These are phyloP conservation scores for Sarocladiaceae sp. DNA, from an alignment of 2,329 filamentous ascomycete genomes.

Conservation along the genomic window DNA sequence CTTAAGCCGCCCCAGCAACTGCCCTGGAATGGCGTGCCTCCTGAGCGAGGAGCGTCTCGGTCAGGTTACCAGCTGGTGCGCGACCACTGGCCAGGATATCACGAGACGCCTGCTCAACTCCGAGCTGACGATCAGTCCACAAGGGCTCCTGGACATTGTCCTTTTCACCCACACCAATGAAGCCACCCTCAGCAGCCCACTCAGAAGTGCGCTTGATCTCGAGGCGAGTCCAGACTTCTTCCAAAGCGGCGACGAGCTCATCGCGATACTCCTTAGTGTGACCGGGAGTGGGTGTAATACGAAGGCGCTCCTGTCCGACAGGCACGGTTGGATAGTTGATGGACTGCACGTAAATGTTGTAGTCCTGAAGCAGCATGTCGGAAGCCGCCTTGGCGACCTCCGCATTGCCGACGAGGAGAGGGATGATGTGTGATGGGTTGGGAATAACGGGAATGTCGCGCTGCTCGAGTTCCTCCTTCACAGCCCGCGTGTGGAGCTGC, in stretches of 20 bases:
- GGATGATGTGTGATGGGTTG: slow-evolving; percentile 95
- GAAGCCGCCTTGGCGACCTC: slow-evolving; percentile 89
- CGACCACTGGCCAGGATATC: slow-evolving; percentile 50
- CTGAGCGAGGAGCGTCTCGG: slow-evolving; percentile 56
- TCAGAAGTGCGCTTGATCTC: slow-evolving; percentile 89
- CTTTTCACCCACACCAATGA: slow-evolving; percentile 85
- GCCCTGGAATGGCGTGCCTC: slow-evolving; percentile 35
- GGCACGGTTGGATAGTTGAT: slow-evolving; percentile 99
- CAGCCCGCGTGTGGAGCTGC: slow-evolving; percentile 91
- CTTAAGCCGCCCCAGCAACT: slow-evolving; percentile 22
- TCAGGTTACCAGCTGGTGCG: slow-evolving; percentile 36
- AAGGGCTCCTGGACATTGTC: slow-evolving; percentile 61
- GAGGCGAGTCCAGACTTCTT: slow-evolving; percentile 83
- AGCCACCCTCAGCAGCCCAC: slow-evolving; percentile 87
- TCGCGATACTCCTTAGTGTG: slow-evolving; percentile 82
- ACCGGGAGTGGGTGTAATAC: slow-evolving; percentile 93
- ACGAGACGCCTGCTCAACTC: slow-evolving; percentile 61
- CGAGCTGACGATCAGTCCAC: slow-evolving; percentile 88
- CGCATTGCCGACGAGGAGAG: slow-evolving; percentile 89
- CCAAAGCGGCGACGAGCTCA: slow-evolving; percentile 77
- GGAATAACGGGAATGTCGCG: slow-evolving; percentile 94
- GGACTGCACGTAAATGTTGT: slow-evolving; percentile 94
- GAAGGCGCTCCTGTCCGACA: slow-evolving; percentile 93
- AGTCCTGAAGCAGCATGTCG: slow-evolving; percentile 83
- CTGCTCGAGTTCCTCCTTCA: slow-evolving; percentile 76